Evolutionary conservation across 768 basidiomycete genomes (phyloP).

Genomic region (Lactarius quietus): DNA sequence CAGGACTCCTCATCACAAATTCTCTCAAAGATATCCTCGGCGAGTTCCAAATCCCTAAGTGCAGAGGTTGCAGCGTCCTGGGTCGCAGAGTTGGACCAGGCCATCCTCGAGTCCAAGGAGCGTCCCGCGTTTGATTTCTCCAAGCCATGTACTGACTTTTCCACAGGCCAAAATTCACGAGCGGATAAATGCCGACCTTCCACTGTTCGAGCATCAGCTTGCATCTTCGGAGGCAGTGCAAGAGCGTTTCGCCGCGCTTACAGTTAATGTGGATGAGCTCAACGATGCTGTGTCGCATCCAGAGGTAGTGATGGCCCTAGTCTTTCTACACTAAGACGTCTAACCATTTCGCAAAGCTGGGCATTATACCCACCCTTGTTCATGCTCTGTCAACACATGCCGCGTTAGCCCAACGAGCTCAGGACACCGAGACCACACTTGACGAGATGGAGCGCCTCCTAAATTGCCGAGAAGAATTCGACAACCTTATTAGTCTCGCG

Average conservation of each 20-base stretch:
- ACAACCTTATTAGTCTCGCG: conserved; percentile 44
- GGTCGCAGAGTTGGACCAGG: conserved; percentile 67
- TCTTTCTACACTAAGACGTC: conserved; percentile 20
- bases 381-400: conserved; percentile 55
- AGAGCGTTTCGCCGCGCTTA: conserved; percentile 49
- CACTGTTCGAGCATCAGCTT: conserved; percentile 61
- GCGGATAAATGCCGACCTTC: conserved; percentile 61
- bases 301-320: conserved; percentile 44
- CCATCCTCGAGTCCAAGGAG: conserved; percentile 72
- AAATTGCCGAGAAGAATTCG: conserved; percentile 47
- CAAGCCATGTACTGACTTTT: conserved; percentile 1
- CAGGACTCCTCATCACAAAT: conserved; percentile 70
- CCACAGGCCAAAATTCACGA: conserved; percentile 64
- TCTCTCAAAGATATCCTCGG: conserved; percentile 64
- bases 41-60: conserved; percentile 53
- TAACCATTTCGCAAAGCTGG: conserved; percentile 46
- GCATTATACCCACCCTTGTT: conserved; percentile 61
- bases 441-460: conserved; percentile 54
- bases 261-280: conserved; percentile 51
- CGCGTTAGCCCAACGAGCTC: conserved; percentile 56
- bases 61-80: conserved; percentile 63
- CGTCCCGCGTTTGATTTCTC: not conserved
- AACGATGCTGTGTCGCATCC: conserved; percentile 50
- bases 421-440: conserved; percentile 50
- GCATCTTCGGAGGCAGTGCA: conserved; percentile 62